Base-by-base conservation (phyloP, 2,329 filamentous ascomycete species). In the Lasiodiplodia sp. region DNA sequence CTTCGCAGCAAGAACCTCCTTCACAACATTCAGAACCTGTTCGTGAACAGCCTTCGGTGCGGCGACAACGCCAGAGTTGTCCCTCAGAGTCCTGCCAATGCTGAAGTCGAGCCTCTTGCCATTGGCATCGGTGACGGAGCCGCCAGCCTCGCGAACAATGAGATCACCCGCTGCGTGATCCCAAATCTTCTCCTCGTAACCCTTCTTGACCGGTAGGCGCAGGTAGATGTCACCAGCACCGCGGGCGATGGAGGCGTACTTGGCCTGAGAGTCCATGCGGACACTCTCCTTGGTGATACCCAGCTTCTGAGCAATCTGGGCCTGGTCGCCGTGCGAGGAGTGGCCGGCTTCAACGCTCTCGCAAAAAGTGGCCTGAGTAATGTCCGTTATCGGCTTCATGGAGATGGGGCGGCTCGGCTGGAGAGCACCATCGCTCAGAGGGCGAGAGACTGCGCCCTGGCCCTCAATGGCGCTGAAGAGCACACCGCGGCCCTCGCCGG, bases 131-230 rank as follows among this genome's bases (percentile, higher is more conserved):
- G 94, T 96, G 66, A 99, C 95, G 76, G 92, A 85, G 60, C 96
- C 96, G 64, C 96, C 96, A 2, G 96, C 94, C 82, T 99, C 96
- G 68, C 94, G 87, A 51, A 98, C 96, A 73, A 99, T 94, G 69
- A 99, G 83, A 75, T 97, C 94, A 51, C 96, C 96, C 14, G 95
- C 96, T 21, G 96, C 96, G 80, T 99, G 96, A 78, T 99, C 96
- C 96, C 96, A 99, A 73, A 99, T 99, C 88, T 99, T 99, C 86
- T 99, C 96, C 79, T 97, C 89, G 83, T 99, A 99, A 66, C 91
- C 90, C 74, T 91, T 91, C 78, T 88, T 92, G 34, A 93, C 91
- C 3, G 96, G 96, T 69, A 99, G 83, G 66, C 96, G 88, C 69
- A 99, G 87, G 82, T 99, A 99, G 72, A 99, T 90, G 77, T 99